These are phyloP conservation scores for Fusarium avenaceum DNA, from an alignment of 2,329 filamentous ascomycete species.

Conservation along the genomic window DNA sequence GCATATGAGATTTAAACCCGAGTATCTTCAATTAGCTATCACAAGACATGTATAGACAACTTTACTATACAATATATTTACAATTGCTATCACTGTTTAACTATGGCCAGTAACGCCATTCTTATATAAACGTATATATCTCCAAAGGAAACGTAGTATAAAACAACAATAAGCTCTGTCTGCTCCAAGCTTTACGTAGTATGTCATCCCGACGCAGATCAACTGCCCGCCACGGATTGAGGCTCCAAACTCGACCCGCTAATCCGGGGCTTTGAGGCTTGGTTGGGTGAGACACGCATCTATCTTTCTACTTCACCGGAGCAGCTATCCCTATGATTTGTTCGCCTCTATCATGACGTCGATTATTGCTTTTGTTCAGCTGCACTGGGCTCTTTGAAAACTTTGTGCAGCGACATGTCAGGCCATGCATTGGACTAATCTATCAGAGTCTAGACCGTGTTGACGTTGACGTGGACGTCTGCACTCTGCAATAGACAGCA, in stretches of 20 bases:
- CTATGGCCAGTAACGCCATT: too few relatives aligned
- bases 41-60: too few relatives aligned
- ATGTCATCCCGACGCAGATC: constrained; percentile 7
- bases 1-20: too few relatives aligned
- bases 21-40: too few relatives aligned
- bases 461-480: constrained; percentile 14
- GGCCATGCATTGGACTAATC: not conserved
- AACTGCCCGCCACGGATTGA: constrained; percentile 3
- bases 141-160: too few relatives aligned
- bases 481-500: too few relatives aligned
- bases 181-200: too few relatives aligned
- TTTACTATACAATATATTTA: too few relatives aligned
- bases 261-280: not conserved
- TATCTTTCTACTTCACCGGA: constrained; percentile 5
- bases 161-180: too few relatives aligned
- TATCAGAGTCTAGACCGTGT: not conserved
- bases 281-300: constrained; percentile 25
- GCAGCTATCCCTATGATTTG: constrained; percentile 9
- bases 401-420: not conserved
- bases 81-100: too few relatives aligned
- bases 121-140: too few relatives aligned
- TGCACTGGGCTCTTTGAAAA: constrained; percentile 2
- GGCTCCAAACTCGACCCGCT: constrained; percentile 22
- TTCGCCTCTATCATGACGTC: constrained; percentile 21
- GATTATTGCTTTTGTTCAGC: constrained; percentile 24